Evolutionary conservation across 2,329 filamentous ascomycete species (phyloP).

Genomic region (Lecanicillium sp.): DNA sequence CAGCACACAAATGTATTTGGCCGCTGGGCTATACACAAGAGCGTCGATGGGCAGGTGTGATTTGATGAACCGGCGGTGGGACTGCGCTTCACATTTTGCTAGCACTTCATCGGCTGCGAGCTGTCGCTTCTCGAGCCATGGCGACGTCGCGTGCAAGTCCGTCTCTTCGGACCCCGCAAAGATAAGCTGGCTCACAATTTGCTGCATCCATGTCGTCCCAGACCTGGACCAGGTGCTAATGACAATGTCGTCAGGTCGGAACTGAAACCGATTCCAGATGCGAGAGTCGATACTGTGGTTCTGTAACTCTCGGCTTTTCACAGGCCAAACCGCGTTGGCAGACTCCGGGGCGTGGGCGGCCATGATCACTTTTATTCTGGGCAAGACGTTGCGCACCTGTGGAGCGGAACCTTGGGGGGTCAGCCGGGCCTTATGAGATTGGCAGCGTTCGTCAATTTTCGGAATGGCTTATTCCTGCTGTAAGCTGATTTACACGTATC

Average conservation of each 20-base stretch:
- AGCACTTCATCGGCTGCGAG: constrained; percentile 1
- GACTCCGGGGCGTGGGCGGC: no score
- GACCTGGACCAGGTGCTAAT: constrained; percentile 11
- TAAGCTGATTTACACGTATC: no score
- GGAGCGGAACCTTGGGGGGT: no score
- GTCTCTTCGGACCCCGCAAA: neutral
- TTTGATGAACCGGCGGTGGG: constrained; percentile 13
- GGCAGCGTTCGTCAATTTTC: no score
- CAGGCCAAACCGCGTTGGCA: no score
- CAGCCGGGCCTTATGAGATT: no score
- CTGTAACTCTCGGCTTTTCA: constrained; percentile 8
- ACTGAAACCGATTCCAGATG: constrained; percentile 11
- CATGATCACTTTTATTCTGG: no score
- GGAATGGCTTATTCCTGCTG: no score
- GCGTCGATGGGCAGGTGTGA: constrained; percentile 13
- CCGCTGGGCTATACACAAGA: constrained; percentile 5
- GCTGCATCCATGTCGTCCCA: constrained; percentile 15
- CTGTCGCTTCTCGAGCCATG: constrained; percentile 11
- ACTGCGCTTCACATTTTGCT: constrained; percentile 3
- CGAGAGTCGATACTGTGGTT: constrained; percentile 13
- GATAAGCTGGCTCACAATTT: constrained; percentile 13
- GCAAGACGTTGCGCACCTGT: no score
- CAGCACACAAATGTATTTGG: constrained; percentile 13
- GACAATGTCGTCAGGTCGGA: constrained; percentile 12
- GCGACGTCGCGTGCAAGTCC: neutral